Evolutionary conservation across 83 land plant species (phyloP), one percentile per base, ranked within the genome.

Genomic region (Picea abies): DNA sequence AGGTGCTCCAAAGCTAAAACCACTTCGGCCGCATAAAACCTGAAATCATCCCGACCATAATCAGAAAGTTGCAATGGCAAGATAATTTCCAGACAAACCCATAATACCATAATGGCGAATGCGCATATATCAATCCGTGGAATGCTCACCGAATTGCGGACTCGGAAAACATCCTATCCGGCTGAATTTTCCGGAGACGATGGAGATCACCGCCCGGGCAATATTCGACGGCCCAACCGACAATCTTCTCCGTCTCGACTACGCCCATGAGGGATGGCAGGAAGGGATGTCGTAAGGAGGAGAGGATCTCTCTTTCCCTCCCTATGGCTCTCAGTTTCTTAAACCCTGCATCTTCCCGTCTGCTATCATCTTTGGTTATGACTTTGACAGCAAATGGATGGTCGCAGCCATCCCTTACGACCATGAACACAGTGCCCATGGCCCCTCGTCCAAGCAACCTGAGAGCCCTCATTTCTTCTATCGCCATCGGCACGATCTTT

Each of bases 121-220:
- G 5, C 22, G 37, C 1, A 39, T 1, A 71, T 41, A 41, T 41
- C 44, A 6, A 41, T 41, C 44, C 6, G 7, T 41, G 41, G 3
- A 19, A 17, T 14, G 41, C 32, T 84, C 60, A 93, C 97, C 93
- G 83, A 73, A 90, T 89, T 25, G 87, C 85, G n/a, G 90, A 88
- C 65, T 91, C 90, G 68, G 97, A 93, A 89, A 95, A 95, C 88
- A 84, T 88, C 79, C 88, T 88, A 79, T 93, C 97, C 4, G 89
- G 85, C 79, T 95, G 95, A 22, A 73, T 82, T 68, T 81, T 84
- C 79, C 94, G 47, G 11, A 95, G 86, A n/a, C 81, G 60, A 82
- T 87, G 79, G 39, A 95, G 86, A 82, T 95, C 91, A 22, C 92
- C 91, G 2, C 97, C 97, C 39, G 92, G 81, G 86, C 97, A 95